Evolutionary conservation across 1,139 yeast species (phyloP), one percentile per base, ranked within the genome.

Genomic region (Magnusiomyces sp.): DNA sequence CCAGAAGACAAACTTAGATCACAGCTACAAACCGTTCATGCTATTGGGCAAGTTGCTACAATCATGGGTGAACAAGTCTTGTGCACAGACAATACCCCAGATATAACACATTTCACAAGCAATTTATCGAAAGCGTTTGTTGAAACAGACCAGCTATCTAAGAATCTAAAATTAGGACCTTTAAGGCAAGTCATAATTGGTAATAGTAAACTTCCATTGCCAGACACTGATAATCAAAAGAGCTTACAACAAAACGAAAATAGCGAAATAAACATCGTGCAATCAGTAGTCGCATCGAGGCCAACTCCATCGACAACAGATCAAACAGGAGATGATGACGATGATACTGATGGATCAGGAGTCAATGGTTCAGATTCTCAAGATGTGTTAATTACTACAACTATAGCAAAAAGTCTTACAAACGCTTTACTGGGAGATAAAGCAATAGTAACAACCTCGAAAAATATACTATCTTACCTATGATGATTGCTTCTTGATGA

Each of bases 111-210:
- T 9, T 52, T 50, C 45, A 37, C 55, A 33, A 49, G 52, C 29
- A 51, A 50, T 34, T 46, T 54, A 13, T 53, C 59, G n/a, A 29
- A 51, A 3, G 58, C 61, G 19, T 62, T 61, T 50, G 57, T 56
- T 9, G 57, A 56, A 34, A 49, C 59, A 9, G 61, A 63, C 44
- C 59, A 57, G 42, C 56, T 63, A 16, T 59, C 67, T 5, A 50
- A 50, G 44, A 54, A 54, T 17, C 56, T 65, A 23, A 64, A 64
- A 45, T 55, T 65, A 39, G 69, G 69, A 16, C 49, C 57, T 2
- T 50, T 64, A 2, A 53, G 53, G 45, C 58, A 59, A 40, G 55
- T 63, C 27, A 53, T 64, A n/a, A 54, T 56, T 19, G 47, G 54
- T 41, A 39, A 53, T 9, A 27, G 17, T 13, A 13, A 13, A 11